A percentile compares a stretch with the other conserved stretches of the same genome.
Evolutionary conservation across 345 rosid genomes (phyloP).

Genomic region (Melaleuca quinquenervia): DNA sequence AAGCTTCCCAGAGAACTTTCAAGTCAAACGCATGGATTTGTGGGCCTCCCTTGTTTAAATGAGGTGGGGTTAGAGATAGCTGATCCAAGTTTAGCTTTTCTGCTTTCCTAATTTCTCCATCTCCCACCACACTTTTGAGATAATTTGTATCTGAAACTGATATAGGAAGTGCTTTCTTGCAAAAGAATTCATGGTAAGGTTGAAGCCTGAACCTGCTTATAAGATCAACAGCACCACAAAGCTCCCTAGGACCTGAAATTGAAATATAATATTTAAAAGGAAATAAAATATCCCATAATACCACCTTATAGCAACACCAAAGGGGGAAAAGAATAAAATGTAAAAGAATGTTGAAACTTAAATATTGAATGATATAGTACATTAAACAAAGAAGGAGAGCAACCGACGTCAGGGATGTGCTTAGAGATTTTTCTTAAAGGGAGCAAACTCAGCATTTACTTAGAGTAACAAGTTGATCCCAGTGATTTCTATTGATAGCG

Average conservation of each 20-base stretch:
- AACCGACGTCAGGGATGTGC: not conserved
- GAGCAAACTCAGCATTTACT: not conserved
- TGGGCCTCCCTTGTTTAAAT: conserved; percentile 6
- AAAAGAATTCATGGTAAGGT: conserved; percentile 19
- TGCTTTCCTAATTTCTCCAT: conserved; percentile 25
- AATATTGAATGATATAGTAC: not conserved
- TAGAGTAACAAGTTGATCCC: not conserved
- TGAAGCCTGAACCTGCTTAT: conserved; percentile 16
- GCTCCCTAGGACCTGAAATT: conserved; percentile 19
- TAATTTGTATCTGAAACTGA: conserved; percentile 21
- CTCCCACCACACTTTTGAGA: conserved; percentile 26
- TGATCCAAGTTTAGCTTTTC: conserved; percentile 28
- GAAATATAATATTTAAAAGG: not conserved
- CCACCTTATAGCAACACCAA: not conserved
- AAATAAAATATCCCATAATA: not conserved
- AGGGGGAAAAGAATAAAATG: not conserved
- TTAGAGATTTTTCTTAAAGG: not conserved
- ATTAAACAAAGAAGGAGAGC: not conserved
- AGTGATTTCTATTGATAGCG: not conserved
- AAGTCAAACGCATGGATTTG: conserved; percentile 14
- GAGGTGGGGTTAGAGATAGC: conserved; percentile 10
- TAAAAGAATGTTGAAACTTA: not conserved
- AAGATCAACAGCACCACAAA: conserved; percentile 26
- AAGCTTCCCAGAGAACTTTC: conserved; percentile 22
- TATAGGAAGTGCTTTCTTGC: conserved; percentile 18